Evolutionary conservation across 129 eudicot genomes (phyloP), one percentile per base, ranked within the genome.

Genomic region (Flaveria sonorensis): DNA sequence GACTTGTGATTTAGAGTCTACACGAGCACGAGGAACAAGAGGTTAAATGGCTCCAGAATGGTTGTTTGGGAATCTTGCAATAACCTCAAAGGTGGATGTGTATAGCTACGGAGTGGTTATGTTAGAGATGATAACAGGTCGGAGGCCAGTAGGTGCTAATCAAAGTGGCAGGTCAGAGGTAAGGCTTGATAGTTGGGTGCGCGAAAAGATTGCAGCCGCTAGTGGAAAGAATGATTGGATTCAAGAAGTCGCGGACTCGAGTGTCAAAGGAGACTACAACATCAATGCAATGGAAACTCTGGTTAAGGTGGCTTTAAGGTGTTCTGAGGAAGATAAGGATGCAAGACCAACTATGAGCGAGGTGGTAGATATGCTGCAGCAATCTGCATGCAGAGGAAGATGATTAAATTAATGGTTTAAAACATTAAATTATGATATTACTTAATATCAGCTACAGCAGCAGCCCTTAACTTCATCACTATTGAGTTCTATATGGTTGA

Each of bases 31-130:
- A 71, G 92, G 92, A 19, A 88, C 92, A 2, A 82, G 92, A 73
- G 88, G 92, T 12, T 87, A 87, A 79, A 87, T 87, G 92, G 88
- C 92, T 46, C 92, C 92, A 2, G 92, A 88, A 66, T 88, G 92
- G 92, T 53, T 84, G 40, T 78, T 63, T 26, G 30, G 36, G 32
- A 77, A 85, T 61, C 77, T 52, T 7, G 84, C 85, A 1, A 83
- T 88, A 7, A 88, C 89, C 20, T 85, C 92, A 1, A 83, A 83
- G 47, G 83, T 79, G 6, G 83, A 78, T 72, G 83, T 83, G 3
- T 86, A 82, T 56, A 78, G 81, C 39, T 74, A 68, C 50, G 81
- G 89, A 2, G 73, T 82, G 14, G 89, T 86, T 23, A 45, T 86
- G 65, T 70, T 86, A 30, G 89, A 86, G 59, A 74, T 82, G 86